These are phyloP conservation scores for Marchantia polymorpha DNA, from an alignment of 225 moss, liverwort and hornwort species.

Conservation along the genomic window DNA sequence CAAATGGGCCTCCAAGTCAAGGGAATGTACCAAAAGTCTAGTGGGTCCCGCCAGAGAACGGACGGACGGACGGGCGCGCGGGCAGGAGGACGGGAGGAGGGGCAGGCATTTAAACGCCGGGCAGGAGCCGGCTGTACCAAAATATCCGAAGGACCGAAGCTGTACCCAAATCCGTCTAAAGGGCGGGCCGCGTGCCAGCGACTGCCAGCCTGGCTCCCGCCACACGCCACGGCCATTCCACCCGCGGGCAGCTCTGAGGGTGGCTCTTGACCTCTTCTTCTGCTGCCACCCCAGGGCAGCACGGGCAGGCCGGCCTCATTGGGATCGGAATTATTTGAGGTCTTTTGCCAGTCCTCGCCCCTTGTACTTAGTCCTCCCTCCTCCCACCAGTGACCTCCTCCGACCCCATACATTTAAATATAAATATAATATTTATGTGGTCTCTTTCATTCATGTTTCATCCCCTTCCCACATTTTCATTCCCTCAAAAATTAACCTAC, in stretches of 20 bases:
- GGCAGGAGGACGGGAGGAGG: neutral
- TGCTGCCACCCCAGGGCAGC: neutral
- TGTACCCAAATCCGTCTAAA: neutral
- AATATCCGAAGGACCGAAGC: constrained; percentile 6
- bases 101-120: constrained; percentile 1
- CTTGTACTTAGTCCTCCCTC: neutral
- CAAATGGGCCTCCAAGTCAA: neutral
- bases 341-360: neutral
- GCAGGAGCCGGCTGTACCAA: neutral
- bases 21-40: constrained; percentile 14
- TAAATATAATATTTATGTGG: no score
- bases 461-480: no score
- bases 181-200: constrained; percentile 3
- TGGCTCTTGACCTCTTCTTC: constrained; percentile 3
- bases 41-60: neutral
- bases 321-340: neutral
- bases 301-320: constrained; percentile 7
- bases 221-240: constrained; percentile 6
- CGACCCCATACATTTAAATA: neutral
- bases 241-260: constrained; percentile 10
- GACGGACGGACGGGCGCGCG: no score
- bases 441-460: no score
- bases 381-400: neutral
- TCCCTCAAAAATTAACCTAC: no score
- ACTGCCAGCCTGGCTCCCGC: constrained; percentile 25